Conservation (phyloP, 1,284 basidiomycete species). For the Lentinula novae-zelandiae region DNA sequence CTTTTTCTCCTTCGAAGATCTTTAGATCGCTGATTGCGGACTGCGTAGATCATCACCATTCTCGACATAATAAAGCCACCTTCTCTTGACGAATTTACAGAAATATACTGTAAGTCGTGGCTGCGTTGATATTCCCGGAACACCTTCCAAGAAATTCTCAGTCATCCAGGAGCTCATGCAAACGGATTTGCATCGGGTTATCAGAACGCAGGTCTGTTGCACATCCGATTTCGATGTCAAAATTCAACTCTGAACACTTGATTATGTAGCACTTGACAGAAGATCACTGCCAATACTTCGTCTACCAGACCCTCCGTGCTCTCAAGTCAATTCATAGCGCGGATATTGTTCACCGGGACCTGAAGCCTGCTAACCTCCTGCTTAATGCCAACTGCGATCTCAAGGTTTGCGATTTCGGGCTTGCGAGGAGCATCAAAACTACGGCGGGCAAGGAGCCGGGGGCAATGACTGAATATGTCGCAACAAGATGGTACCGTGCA, state of each 20-base stretch:
- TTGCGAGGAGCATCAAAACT: slow-evolving; percentile 85
- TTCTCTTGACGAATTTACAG: slow-evolving; percentile 2
- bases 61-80: slow-evolving; percentile 8
- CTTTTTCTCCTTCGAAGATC: neutral
- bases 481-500: slow-evolving; percentile 82
- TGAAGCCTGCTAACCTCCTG: slow-evolving; percentile 93
- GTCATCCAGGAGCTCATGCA: slow-evolving; percentile 70
- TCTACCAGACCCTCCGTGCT: slow-evolving; percentile 87
- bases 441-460: slow-evolving; percentile 83
- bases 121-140: too few species aligned
- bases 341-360: slow-evolving; percentile 92
- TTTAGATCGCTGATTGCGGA: neutral
- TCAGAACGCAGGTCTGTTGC: slow-evolving; percentile 59
- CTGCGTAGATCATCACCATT: neutral
- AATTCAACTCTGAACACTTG: too few species aligned
- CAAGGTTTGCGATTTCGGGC: slow-evolving; percentile 92
- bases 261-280: slow-evolving; percentile 47
- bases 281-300: slow-evolving; percentile 92
- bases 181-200: slow-evolving; percentile 85
- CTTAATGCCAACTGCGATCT: slow-evolving; percentile 96
- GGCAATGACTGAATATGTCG: slow-evolving; percentile 83
- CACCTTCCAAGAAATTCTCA: slow-evolving; percentile 14
- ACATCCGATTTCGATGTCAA: neutral
- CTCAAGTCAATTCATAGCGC: slow-evolving; percentile 94
- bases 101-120: slow-evolving; percentile 1